Base-by-base conservation (phyloP, 148 eudicot species). In the Amaranthus hypochondriacus region DNA sequence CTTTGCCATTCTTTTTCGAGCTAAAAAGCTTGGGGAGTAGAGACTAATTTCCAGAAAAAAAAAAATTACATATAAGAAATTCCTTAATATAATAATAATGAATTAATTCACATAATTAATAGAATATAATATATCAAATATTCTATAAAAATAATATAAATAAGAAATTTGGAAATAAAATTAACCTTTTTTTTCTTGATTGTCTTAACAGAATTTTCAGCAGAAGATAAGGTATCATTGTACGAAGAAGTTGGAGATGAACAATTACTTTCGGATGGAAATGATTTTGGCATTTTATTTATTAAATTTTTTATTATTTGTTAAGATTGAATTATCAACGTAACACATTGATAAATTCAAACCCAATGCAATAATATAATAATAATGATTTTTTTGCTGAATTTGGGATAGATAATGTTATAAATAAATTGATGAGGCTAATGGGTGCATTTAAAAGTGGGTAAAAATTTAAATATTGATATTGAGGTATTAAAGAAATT, bases 1-100 rank as follows among this genome's bases (percentile, higher is more conserved):
- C 77, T 73, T 81, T 81, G 55, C 76, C 64, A 66, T 62, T 61
- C 73, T 62, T 69, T 77, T 87, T 90, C 39, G 92, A 84, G 66
- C 80, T 81, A 70, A 87, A 87, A 49, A 91, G 80, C 85, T 83
- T 91, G 46, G 93, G 96, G 43, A 89, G 76, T 56, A 85, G 79
- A 14, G 91, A 79, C 91, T 87, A 67, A 18, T 47, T 1, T 10
- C 66, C 50, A 42, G 43, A 73, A 42, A 15, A 28, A n/a, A n/a
- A 28, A 28, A 28, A 28, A 28, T 28, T 28, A 28, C 21, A 44
- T 7, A 6, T 10, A 7, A 49, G 4, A 13, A 1, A 50, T 48
- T 46, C 47, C 10, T 49, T 28, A 28, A 28, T 28, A 4, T 2
- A 1, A 43, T 56, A 8, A 9, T 13, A 42, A 55, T 51, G 46